Evolutionary conservation across 2,329 filamentous ascomycete genomes (phyloP).

Genomic region (Xylaria sp.): DNA sequence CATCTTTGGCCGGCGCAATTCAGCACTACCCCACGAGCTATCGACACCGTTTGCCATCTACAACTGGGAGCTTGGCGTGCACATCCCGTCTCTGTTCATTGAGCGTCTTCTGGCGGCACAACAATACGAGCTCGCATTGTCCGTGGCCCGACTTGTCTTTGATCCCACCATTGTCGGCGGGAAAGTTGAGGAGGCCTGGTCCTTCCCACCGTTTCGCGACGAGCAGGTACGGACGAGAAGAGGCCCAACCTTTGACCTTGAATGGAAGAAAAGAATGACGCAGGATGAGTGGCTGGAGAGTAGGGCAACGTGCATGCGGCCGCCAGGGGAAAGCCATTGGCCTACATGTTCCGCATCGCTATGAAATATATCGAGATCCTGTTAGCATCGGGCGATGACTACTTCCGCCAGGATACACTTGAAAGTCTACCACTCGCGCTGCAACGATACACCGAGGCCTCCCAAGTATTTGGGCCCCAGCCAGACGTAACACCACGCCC

Average conservation of each 20-base stretch:
- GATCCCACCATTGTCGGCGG: slow-evolving; percentile 13
- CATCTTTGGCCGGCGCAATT: no score
- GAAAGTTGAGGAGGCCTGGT: slow-evolving; percentile 6
- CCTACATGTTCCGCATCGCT: slow-evolving; percentile 23
- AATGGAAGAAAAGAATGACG: slow-evolving; percentile 3
- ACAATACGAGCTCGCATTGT: slow-evolving; percentile 20
- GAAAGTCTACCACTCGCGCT: slow-evolving; percentile 17
- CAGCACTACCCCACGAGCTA: no score
- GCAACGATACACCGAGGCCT: slow-evolving; percentile 24
- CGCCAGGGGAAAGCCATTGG: slow-evolving; percentile 10
- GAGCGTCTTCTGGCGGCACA: slow-evolving; percentile 5
- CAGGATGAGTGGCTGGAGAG: slow-evolving; percentile 1
- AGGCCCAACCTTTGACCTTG: neutral
- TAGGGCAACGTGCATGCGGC: slow-evolving; percentile 17
- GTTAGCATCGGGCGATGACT: slow-evolving; percentile 15
- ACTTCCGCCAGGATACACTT: slow-evolving; percentile 16
- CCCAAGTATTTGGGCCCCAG: slow-evolving; percentile 17
- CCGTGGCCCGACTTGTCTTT: slow-evolving; percentile 13
- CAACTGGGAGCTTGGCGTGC: slow-evolving; percentile 16
- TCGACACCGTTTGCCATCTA: no score
- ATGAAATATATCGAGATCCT: slow-evolving; percentile 26
- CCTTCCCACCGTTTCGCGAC: neutral
- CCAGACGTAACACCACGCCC: neutral
- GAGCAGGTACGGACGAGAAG: neutral
- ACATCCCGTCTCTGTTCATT: slow-evolving; percentile 12